Evolutionary conservation across 495 filamentous ascomycete species (phyloP), one percentile per base, ranked within the genome.

Genomic region (Aspergillus bridgeri): DNA sequence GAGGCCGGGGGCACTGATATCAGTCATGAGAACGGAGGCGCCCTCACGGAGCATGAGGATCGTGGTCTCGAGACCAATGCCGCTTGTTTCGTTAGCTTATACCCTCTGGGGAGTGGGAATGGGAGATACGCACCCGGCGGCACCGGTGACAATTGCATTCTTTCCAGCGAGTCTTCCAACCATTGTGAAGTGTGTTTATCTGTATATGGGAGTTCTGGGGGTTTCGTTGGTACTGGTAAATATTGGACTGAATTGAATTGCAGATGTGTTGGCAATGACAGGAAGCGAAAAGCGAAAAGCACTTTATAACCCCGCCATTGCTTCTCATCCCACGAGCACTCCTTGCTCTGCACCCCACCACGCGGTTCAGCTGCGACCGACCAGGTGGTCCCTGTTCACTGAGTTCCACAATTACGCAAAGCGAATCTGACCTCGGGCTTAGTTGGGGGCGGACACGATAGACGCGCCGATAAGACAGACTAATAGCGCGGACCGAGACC

Each of bases 41-140:
- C 92, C 94, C 76, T 98, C 92, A 59, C 88, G 87, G 48, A 86
- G 87, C 64, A 98, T 94, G 53, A 98, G 89, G 64, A 98, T 91
- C 48, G 83, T 83, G 9, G 94, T 98, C 74, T 98, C 92, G 43
- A 98, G 89, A 57, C 94, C 94, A 61, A 98, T 98, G 57, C 94
- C 94, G 57, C 92, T 96, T 59, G 48, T 15, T 23, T 6, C 42
- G 45, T 58, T 38, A 24, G 33, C 21, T 52, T 33, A 49, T n/a
- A 42, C 23, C 15, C 22, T 6, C 19, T 21, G 22, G 17, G 24
- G 6, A 46, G 20, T 13, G 42, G 44, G 22, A 17, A 22, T 27
- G 3, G 52, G 33, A 44, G 18, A 20, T 18, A 81, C 85, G 63
- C 82, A 96, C 91, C 92, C 89, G 59, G 90, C 92, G 38, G 88